Base-by-base conservation (phyloP, 805 yeast genomes). In the Saccharomycopsis olivae region DNA sequence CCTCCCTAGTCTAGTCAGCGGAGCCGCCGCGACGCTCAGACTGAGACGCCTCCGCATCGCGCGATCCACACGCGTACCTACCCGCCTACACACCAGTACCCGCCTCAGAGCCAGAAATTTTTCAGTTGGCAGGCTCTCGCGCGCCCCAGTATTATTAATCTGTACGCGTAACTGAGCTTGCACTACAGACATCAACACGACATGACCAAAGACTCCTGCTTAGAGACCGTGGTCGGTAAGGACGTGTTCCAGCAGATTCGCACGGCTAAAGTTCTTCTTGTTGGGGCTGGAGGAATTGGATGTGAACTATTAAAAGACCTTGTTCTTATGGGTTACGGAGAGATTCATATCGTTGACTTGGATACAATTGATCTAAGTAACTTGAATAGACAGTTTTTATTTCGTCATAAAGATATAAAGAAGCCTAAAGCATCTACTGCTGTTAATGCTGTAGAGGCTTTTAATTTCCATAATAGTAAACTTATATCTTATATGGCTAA, bases 271-370 rank as follows among this genome's bases (percentile, higher is more conserved):
- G 84, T 87, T 11, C 61, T 88, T 21, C 63, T 88, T 60, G 94
- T 88, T 2, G 97, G 97, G 3, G 95, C 96, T 1, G 97, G 97
- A 23, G 97, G 97, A 5, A 87, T 88, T 48, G 97, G 97, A 2
- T 88, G 95, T 56, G 97, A 88, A 57, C 62, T 88, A 33, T 63
- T 88, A 43, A 88, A 88, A 54, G 81, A 88, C 53, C 62, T 88
- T 36, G 74, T 84, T 4, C 60, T 86, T 47, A 66, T 83, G 57
- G 88, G 92, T 5, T 80, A 79, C 49, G 92, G 92, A 2, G 94
- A 84, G 52, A 78, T 88, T 41, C 94, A 86, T 54, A 70, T 88
- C 23, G 88, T 88, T n/a, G 99, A 92, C 60, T 66, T 92, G 41
- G 99, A 92, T 55, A 92, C 97, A 0, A 85, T 92, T 50, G 96